phyloP scores from a whole-genome alignment of 192 early-diverging fungal genomes.

The Coemansia sp. region DNA sequence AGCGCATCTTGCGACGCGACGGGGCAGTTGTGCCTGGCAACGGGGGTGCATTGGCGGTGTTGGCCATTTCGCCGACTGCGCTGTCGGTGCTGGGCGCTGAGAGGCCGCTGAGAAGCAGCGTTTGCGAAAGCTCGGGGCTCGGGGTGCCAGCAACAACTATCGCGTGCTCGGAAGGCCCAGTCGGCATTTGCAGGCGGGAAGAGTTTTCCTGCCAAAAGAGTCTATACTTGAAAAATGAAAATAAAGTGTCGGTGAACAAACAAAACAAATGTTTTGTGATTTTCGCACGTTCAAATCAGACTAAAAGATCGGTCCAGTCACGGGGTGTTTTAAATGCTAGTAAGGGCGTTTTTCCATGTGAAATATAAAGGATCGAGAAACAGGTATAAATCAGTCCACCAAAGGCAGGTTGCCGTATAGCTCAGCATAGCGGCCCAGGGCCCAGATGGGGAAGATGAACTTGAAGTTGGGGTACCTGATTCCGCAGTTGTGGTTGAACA shows the following conservation, averaged over 20 bases:
- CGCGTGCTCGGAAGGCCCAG: neutral
- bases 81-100: conserved; percentile 1
- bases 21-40: conserved; percentile 18
- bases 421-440: conserved; percentile 78
- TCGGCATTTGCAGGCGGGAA: conserved; percentile 4
- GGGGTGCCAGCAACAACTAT: neutral
- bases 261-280: neutral
- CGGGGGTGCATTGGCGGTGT: neutral
- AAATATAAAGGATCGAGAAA: no score
- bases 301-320: no score
- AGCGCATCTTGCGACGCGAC: conserved; percentile 77
- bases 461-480: conserved; percentile 95
- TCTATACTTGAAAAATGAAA: neutral
- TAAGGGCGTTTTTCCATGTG: no score
- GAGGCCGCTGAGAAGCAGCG: conserved; percentile 22
- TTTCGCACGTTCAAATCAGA: neutral
- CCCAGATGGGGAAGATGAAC: conserved; percentile 91
- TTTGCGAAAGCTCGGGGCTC: conserved; percentile 1
- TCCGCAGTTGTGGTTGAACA: conserved; percentile 90
- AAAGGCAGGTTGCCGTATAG: conserved; percentile 61
- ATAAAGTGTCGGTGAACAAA: neutral
- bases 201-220: neutral
- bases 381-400: conserved; percentile 11
- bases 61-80: no score
- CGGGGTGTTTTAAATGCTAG: no score